These are phyloP conservation scores for Cercospora canescens DNA, from an alignment of 2,329 filamentous ascomycete genomes.

Conservation along the genomic window DNA sequence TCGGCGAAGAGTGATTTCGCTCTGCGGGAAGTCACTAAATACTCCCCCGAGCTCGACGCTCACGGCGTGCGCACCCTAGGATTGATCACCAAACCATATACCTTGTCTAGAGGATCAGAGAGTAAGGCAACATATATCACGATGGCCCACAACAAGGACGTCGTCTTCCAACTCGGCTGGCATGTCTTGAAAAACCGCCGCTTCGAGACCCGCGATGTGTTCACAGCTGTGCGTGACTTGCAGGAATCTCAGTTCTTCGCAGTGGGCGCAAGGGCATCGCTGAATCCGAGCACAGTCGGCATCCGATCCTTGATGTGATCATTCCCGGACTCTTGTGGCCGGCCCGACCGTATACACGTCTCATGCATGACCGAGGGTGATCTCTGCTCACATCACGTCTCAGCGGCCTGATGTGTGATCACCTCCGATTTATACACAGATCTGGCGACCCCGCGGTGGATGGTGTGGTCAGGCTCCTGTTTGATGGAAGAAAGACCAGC, in stretches of 20 bases:
- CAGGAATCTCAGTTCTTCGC: not conserved
- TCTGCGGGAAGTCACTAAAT: slow-evolving; percentile 45
- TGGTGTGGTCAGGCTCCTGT: too few relatives aligned
- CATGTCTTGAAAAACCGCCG: slow-evolving; percentile 13
- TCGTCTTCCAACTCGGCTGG: slow-evolving; percentile 5
- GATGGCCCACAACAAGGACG: not conserved
- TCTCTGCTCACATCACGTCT: too few relatives aligned
- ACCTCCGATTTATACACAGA: too few relatives aligned
- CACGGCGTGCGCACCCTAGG: slow-evolving; percentile 33
- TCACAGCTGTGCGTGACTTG: not conserved
- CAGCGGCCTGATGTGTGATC: too few relatives aligned
- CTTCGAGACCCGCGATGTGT: not conserved
- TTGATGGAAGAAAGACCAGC: too few relatives aligned
- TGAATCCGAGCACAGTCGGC: not conserved
- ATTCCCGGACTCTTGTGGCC: too few relatives aligned
- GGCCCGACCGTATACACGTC: too few relatives aligned
- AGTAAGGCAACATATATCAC: not conserved
- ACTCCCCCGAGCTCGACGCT: slow-evolving; percentile 37
- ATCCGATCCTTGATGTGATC: not conserved
- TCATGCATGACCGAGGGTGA: too few relatives aligned
- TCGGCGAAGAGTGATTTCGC: slow-evolving; percentile 45
- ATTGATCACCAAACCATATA: slow-evolving; percentile 38
- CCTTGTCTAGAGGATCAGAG: slow-evolving; percentile 24
- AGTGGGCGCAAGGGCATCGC: not conserved
- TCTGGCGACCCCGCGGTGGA: too few relatives aligned